Conservation (phyloP, 1,284 basidiomycete genomes). For the Puccinia novopanici region DNA sequence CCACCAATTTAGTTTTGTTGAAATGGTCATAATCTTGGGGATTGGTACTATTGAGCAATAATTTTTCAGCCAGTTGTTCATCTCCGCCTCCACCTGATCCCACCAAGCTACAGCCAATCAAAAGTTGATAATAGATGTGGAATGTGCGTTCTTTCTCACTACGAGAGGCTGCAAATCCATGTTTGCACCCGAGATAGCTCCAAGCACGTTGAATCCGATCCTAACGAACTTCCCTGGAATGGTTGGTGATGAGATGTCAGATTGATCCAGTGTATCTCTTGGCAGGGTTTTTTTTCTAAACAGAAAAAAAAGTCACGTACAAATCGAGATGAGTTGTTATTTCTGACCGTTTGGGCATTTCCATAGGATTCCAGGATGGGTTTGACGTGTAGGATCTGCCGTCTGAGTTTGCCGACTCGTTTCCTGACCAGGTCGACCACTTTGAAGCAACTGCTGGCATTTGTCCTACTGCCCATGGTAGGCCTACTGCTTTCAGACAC, state of each 20-base stretch:
- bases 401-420: slow-evolving; percentile 80
- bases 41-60: slow-evolving; percentile 71
- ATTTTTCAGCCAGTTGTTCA: slow-evolving; percentile 64
- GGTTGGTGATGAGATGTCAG: not conserved
- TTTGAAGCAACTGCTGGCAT: slow-evolving; percentile 66
- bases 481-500: slow-evolving; percentile 58
- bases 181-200: slow-evolving; percentile 94
- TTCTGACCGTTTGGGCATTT: slow-evolving; percentile 96
- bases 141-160: slow-evolving; percentile 88
- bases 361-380: slow-evolving; percentile 98
- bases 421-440: slow-evolving; percentile 57
- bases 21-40: slow-evolving; percentile 87
- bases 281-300: not conserved
- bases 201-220: slow-evolving; percentile 89
- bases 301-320: slow-evolving; percentile 55
- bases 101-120: slow-evolving; percentile 60
- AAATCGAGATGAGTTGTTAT: slow-evolving; percentile 98
- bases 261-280: not conserved
- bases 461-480: slow-evolving; percentile 58
- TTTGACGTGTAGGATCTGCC: slow-evolving; percentile 96
- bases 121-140: slow-evolving; percentile 93
- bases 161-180: slow-evolving; percentile 98
- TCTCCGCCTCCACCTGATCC: slow-evolving; percentile 53
- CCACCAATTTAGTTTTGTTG: slow-evolving; percentile 81
- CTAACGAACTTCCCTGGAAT: slow-evolving; percentile 79